Evolutionary conservation across 441 rosid species (phyloP).

Genomic region (Dalechampia spathulata): DNA sequence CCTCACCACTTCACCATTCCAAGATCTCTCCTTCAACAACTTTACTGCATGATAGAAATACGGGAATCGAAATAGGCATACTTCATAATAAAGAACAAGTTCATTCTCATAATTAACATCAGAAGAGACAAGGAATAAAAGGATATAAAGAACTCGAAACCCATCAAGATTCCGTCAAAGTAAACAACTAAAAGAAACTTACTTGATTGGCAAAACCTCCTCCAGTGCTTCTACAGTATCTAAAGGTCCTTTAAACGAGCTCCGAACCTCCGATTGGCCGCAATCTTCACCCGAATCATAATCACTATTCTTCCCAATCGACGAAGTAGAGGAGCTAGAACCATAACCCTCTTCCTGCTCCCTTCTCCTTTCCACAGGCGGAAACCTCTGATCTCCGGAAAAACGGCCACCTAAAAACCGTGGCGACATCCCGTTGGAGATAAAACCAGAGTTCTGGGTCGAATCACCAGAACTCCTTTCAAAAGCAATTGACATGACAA

Average conservation of each 20-base stretch:
- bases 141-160: no score
- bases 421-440: constrained; percentile 12
- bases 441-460: constrained; percentile 13
- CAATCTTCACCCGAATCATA: constrained; percentile 9
- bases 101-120: no score
- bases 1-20: no score
- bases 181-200: not conserved
- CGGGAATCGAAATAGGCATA: no score
- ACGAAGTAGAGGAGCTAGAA: constrained; percentile 24
- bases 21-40: no score
- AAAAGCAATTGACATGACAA: constrained; percentile 26
- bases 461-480: constrained; percentile 8
- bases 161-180: no score
- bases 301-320: constrained; percentile 33
- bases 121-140: no score
- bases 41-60: no score
- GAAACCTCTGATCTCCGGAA: constrained; percentile 5
- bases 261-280: constrained; percentile 26
- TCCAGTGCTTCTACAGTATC: constrained; percentile 32
- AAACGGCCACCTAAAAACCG: not conserved
- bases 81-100: no score
- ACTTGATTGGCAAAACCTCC: constrained; percentile 43
- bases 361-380: constrained; percentile 9
- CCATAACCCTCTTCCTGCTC: not conserved
- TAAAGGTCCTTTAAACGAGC: constrained; percentile 35